Conservation (phyloP, 2,329 filamentous ascomycete species). For the Capronia americana region DNA sequence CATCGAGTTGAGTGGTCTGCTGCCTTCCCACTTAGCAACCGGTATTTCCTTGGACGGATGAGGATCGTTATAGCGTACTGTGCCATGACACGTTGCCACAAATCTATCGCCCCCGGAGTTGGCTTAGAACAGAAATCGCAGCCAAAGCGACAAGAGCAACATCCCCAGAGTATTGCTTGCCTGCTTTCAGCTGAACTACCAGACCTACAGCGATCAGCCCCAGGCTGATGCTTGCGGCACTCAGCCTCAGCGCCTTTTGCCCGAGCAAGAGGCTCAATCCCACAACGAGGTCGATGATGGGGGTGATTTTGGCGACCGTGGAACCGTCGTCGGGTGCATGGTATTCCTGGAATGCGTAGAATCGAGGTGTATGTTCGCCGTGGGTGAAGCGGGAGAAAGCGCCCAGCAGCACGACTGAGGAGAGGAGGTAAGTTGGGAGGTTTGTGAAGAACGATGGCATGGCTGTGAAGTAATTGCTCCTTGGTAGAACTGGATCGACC, state of each 20-base stretch:
- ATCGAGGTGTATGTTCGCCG: slow-evolving; percentile 27
- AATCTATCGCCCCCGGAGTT: background rate
- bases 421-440: slow-evolving; percentile 26
- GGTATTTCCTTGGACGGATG: background rate
- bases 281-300: slow-evolving; percentile 15
- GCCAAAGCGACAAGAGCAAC: slow-evolving; percentile 18
- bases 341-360: slow-evolving; percentile 31
- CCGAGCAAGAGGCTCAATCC: slow-evolving; percentile 23
- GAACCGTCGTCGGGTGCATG: slow-evolving; percentile 27
- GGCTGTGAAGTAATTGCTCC: background rate
- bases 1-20: background rate
- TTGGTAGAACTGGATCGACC: background rate
- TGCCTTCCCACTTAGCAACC: background rate
- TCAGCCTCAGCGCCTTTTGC: slow-evolving; percentile 5
- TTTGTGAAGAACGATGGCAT: slow-evolving; percentile 12
- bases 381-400: slow-evolving; percentile 32
- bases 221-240: slow-evolving; percentile 11
- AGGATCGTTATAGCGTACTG: background rate
- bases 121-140: background rate
- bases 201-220: slow-evolving; percentile 14
- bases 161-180: slow-evolving; percentile 19
- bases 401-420: slow-evolving; percentile 26
- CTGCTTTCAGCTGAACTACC: slow-evolving; percentile 17
- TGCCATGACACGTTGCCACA: background rate
- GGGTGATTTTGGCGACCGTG: slow-evolving; percentile 14